Percentiles rank a stretch among this genome's conserved stretches.
Conservation (phyloP, 495 filamentous ascomycete genomes). For the Podospora australis region DNA sequence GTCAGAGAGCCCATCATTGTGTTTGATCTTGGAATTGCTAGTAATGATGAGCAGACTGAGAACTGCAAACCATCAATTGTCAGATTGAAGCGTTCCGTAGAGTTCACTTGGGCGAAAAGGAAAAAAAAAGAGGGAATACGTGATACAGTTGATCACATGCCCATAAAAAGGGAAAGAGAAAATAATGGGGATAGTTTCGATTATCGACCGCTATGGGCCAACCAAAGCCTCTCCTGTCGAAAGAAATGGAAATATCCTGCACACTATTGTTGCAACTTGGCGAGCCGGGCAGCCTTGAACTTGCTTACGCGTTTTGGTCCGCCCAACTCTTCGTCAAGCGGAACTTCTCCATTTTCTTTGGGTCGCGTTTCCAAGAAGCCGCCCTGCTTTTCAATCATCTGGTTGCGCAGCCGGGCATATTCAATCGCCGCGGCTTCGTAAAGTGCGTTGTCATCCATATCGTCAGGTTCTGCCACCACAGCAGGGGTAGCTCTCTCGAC, state of each 20-base stretch:
- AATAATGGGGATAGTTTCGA: constrained; percentile 11
- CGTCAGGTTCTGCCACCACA: constrained; percentile 54
- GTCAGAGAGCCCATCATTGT: constrained; percentile 53
- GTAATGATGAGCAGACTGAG: constrained; percentile 46
- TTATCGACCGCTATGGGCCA: constrained; percentile 14
- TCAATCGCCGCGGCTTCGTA: constrained; percentile 72
- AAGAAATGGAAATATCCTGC: not conserved
- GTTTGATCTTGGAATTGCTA: constrained; percentile 46
- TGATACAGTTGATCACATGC: constrained; percentile 9
- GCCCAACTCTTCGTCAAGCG: constrained; percentile 62
- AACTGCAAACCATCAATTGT: constrained; percentile 50
- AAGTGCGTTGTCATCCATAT: constrained; percentile 65
- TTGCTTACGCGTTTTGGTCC: constrained; percentile 68
- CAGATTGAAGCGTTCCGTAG: constrained; percentile 40
- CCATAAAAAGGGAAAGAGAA: not conserved
- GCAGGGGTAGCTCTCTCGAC: constrained; percentile 51
- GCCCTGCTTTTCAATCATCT: constrained; percentile 70
- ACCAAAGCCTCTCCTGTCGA: not conserved
- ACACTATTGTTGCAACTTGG: constrained; percentile 25
- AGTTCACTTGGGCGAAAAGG: not conserved
- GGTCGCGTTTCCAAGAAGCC: constrained; percentile 59
- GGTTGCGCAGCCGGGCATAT: constrained; percentile 72
- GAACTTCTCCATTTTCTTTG: constrained; percentile 30
- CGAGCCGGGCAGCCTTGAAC: constrained; percentile 80
- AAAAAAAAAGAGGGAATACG: not conserved